These are phyloP conservation scores for Colletotrichum horii DNA, from an alignment of 2,329 filamentous ascomycete species.

Conservation along the genomic window DNA sequence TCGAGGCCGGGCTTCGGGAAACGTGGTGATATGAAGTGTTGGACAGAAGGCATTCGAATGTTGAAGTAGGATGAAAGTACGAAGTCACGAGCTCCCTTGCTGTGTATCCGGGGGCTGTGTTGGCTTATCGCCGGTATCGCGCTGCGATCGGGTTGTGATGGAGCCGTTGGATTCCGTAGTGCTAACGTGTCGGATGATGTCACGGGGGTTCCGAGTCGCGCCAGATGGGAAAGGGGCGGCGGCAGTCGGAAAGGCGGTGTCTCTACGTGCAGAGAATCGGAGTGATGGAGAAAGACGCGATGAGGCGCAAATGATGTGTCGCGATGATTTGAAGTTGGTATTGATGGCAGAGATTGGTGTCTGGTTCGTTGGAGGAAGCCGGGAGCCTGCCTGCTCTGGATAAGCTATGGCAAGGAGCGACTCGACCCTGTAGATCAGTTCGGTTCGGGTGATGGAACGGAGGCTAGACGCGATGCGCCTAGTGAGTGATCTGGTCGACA, in stretches of 20 bases:
- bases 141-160: slow-evolving; percentile 12
- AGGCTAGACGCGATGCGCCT: slow-evolving; percentile 25
- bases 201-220: slow-evolving; percentile 18
- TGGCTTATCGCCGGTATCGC: slow-evolving; percentile 20
- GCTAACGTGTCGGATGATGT: slow-evolving; percentile 22
- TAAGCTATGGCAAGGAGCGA: slow-evolving; percentile 12
- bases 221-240: slow-evolving; percentile 1
- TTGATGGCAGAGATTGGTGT: slow-evolving; percentile 2
- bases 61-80: neutral
- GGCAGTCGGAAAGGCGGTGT: slow-evolving; percentile 9
- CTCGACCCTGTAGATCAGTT: slow-evolving; percentile 21
- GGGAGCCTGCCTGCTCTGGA: slow-evolving; percentile 4
- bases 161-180: slow-evolving; percentile 11
- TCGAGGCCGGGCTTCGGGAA: slow-evolving; percentile 3
- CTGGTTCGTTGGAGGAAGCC: slow-evolving; percentile 8
- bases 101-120: neutral
- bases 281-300: neutral
- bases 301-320: slow-evolving; percentile 3
- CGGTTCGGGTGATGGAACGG: slow-evolving; percentile 13
- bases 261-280: neutral
- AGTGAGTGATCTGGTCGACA: slow-evolving; percentile 20
- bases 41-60: neutral
- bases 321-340: neutral
- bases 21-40: neutral
- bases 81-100: neutral